Evolutionary conservation across 805 yeast species (phyloP).

Genomic region (Teunomyces pallodes): DNA sequence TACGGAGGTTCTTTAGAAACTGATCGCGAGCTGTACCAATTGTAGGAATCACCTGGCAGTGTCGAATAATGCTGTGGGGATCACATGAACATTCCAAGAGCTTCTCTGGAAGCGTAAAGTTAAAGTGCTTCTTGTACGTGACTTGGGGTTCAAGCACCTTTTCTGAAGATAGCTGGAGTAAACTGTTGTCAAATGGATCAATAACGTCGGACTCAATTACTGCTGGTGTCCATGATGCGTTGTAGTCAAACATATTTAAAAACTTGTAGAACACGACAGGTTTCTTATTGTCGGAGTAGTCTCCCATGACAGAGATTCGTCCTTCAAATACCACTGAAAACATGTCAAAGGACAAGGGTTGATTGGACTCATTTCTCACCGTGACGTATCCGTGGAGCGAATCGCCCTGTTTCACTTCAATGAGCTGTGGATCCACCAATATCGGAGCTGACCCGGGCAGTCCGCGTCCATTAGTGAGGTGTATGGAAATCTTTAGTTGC

Average conservation of each 20-base stretch:
- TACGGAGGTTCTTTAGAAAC: slow-evolving; percentile 16
- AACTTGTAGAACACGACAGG: slow-evolving; percentile 26
- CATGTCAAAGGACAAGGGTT: slow-evolving; percentile 25
- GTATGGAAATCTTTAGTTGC: slow-evolving; percentile 17
- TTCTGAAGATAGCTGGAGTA: slow-evolving; percentile 15
- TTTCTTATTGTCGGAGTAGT: slow-evolving; percentile 12
- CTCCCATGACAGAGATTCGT: slow-evolving; percentile 22
- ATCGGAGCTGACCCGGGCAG: slow-evolving; percentile 14
- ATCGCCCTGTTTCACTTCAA: slow-evolving; percentile 28
- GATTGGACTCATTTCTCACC: slow-evolving; percentile 15
- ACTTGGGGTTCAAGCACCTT: slow-evolving; percentile 18
- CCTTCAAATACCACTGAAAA: slow-evolving; percentile 30
- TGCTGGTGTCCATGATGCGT: slow-evolving; percentile 31
- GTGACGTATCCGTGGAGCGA: slow-evolving; percentile 23
- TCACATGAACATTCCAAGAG: slow-evolving; percentile 30
- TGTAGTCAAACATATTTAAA: slow-evolving; percentile 30
- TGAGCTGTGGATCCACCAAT: slow-evolving; percentile 14
- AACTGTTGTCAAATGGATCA: slow-evolving; percentile 22
- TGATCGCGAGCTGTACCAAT: slow-evolving; percentile 25
- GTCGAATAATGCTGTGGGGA: slow-evolving; percentile 21
- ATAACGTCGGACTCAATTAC: slow-evolving; percentile 11
- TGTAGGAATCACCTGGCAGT: slow-evolving; percentile 22
- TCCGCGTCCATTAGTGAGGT: slow-evolving; percentile 17
- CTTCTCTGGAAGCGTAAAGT: slow-evolving; percentile 23
- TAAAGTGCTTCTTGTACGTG: slow-evolving; percentile 27